Evolutionary conservation across 305 asterid genomes (phyloP).

Genomic region (Withania somnifera): DNA sequence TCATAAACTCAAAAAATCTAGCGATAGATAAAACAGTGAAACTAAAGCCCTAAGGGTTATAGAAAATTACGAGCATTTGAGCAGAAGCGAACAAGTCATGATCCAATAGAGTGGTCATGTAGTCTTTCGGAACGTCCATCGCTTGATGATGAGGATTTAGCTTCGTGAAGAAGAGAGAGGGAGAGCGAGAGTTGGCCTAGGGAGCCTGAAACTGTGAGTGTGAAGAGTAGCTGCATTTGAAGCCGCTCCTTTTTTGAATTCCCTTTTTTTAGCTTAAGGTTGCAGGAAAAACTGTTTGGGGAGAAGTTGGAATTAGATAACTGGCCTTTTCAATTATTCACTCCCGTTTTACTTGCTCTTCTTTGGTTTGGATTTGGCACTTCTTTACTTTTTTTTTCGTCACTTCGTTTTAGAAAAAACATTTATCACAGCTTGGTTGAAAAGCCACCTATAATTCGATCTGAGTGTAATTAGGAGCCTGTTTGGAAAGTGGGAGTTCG

Average conservation of each 20-base stretch:
- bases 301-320: too few relatives aligned
- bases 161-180: neutral
- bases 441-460: too few relatives aligned
- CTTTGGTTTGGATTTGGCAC: too few relatives aligned
- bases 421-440: too few relatives aligned
- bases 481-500: too few relatives aligned
- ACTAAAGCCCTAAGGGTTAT: conserved; percentile 1
- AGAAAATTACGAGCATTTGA: conserved; percentile 56
- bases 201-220: neutral
- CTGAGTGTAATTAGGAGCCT: too few relatives aligned
- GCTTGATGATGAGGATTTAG: neutral
- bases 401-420: too few relatives aligned
- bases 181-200: neutral
- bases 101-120: conserved; percentile 58
- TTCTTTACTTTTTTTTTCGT: too few relatives aligned
- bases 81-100: conserved; percentile 83
- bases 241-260: conserved; percentile 4
- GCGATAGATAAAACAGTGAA: neutral
- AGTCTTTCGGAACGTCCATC: conserved; percentile 91
- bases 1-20: neutral
- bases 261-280: neutral
- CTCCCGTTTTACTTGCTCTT: too few relatives aligned
- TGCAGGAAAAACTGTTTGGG: too few relatives aligned
- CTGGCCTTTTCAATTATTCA: too few relatives aligned
- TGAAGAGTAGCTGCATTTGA: neutral